Evolutionary conservation across 2,329 filamentous ascomycete genomes (phyloP).

Genomic region (Apiospora marii): DNA sequence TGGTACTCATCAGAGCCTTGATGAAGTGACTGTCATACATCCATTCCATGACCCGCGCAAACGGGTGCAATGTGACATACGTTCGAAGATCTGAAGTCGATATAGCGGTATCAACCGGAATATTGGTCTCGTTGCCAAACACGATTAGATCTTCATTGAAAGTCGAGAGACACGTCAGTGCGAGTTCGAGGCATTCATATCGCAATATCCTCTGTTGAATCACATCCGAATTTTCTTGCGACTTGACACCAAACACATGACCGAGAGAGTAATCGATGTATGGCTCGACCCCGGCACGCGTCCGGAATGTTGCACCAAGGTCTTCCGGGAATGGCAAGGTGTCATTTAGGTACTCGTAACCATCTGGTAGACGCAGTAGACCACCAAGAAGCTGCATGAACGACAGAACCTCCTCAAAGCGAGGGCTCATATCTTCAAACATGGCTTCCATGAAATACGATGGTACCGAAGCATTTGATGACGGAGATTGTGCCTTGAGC

Average conservation of each 20-base stretch:
- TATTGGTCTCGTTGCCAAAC: constrained; percentile 79
- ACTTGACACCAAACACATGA: constrained; percentile 74
- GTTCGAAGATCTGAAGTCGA: constrained; percentile 75
- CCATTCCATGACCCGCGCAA: constrained; percentile 96
- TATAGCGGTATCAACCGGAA: constrained; percentile 79
- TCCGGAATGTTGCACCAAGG: constrained; percentile 77
- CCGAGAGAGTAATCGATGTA: constrained; percentile 93
- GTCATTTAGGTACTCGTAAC: constrained; percentile 72
- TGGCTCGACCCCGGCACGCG: constrained; percentile 83
- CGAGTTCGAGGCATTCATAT: constrained; percentile 84
- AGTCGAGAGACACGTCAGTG: constrained; percentile 76
- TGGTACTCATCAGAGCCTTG: constrained; percentile 76
- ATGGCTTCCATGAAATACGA: constrained; percentile 65
- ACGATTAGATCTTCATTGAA: constrained; percentile 96
- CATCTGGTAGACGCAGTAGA: constrained; percentile 72
- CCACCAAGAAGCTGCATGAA: constrained; percentile 81
- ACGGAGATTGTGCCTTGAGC: constrained; percentile 39
- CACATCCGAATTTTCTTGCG: constrained; percentile 70
- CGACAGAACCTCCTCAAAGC: constrained; percentile 85
- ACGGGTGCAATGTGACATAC: constrained; percentile 90
- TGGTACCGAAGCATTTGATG: constrained; percentile 38
- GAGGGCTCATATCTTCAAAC: constrained; percentile 76
- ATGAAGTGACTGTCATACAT: constrained; percentile 94
- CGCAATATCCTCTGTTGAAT: constrained; percentile 77
- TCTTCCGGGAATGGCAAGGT: constrained; percentile 86